phyloP scores from a whole-genome alignment of 805 yeast species.

The Wickerhamiella azymoides region DNA sequence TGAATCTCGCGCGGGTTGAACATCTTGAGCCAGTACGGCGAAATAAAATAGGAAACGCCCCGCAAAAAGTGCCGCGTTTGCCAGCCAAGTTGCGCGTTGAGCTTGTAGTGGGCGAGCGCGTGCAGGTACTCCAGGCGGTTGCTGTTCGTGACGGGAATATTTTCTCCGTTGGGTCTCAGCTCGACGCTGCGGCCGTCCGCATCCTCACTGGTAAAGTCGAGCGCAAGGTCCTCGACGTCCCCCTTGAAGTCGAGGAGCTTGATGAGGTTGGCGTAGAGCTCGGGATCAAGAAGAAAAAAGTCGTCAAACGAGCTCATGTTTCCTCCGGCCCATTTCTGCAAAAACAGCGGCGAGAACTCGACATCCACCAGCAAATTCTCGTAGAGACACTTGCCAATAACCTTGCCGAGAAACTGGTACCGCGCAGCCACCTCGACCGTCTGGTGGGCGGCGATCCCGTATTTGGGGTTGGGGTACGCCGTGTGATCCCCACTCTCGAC shows the following conservation, averaged over 20 bases:
- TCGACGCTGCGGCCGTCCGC: conserved; percentile 28
- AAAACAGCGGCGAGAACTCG: conserved; percentile 73
- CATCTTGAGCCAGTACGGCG: conserved; percentile 65
- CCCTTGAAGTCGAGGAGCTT: conserved; percentile 44
- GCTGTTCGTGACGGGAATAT: conserved; percentile 38
- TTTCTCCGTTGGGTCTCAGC: conserved; percentile 46
- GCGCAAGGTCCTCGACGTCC: conserved; percentile 43
- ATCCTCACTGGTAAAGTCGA: conserved; percentile 46
- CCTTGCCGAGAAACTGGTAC: conserved; percentile 57
- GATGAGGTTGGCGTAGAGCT: conserved; percentile 48
- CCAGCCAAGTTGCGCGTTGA: conserved; percentile 45
- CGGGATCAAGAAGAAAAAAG: conserved; percentile 52
- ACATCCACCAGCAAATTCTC: conserved; percentile 71
- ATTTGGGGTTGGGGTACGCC: conserved; percentile 54
- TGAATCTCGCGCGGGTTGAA: conserved; percentile 78
- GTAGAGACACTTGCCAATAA: conserved; percentile 80
- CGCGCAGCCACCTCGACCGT: conserved; percentile 5
- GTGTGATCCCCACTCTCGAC: conserved; percentile 38
- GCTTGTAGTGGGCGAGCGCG: conserved; percentile 61
- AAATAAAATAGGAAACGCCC: conserved; percentile 58
- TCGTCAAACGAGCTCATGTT: conserved; percentile 58
- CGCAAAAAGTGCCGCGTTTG: conserved; percentile 51
- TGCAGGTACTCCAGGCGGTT: conserved; percentile 66
- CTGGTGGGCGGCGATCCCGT: neutral
- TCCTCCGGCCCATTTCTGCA: conserved; percentile 48